Conservation (phyloP, 2,329 filamentous ascomycete genomes). For the Pseudocercospora eumusae region DNA sequence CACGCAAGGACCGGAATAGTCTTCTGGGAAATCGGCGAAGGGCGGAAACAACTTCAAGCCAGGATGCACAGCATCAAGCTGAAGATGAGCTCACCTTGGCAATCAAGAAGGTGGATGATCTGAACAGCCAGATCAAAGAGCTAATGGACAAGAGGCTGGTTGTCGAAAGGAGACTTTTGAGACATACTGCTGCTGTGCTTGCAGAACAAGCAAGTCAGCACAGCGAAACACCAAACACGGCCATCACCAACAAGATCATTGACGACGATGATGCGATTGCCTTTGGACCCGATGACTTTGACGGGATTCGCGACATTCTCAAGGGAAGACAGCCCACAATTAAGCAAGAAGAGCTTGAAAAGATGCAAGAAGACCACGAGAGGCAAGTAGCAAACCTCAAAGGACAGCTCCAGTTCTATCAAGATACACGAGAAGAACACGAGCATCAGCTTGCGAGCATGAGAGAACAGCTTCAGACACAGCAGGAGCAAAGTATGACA, state of each 20-base stretch:
- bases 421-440: constrained; percentile 14
- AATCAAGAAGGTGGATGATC: constrained; percentile 79
- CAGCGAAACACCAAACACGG: constrained; percentile 1
- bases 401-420: constrained; percentile 9
- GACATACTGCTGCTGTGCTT: constrained; percentile 89
- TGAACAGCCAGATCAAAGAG: constrained; percentile 76
- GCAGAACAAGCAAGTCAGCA: constrained; percentile 64
- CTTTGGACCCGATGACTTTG: constrained; percentile 32
- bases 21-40: constrained; percentile 39
- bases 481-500: constrained; percentile 23
- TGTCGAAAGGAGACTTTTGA: constrained; percentile 72
- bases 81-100: constrained; percentile 74
- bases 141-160: constrained; percentile 76
- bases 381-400: constrained; percentile 14
- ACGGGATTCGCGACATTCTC: constrained; percentile 40
- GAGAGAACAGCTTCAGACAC: constrained; percentile 25
- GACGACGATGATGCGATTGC: constrained; percentile 31
- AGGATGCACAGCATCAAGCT: constrained; percentile 54
- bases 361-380: constrained; percentile 20
- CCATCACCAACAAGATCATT: constrained; percentile 12
- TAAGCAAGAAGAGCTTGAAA: constrained; percentile 21
- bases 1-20: constrained; percentile 55
- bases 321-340: constrained; percentile 29
- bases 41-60: constrained; percentile 46
- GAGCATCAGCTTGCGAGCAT: constrained; percentile 17